A percentile compares a stretch with the other conserved stretches of the same genome.
phyloP scores from a whole-genome alignment of 257 asterid genomes.

The Penstemon davidsonii region DNA sequence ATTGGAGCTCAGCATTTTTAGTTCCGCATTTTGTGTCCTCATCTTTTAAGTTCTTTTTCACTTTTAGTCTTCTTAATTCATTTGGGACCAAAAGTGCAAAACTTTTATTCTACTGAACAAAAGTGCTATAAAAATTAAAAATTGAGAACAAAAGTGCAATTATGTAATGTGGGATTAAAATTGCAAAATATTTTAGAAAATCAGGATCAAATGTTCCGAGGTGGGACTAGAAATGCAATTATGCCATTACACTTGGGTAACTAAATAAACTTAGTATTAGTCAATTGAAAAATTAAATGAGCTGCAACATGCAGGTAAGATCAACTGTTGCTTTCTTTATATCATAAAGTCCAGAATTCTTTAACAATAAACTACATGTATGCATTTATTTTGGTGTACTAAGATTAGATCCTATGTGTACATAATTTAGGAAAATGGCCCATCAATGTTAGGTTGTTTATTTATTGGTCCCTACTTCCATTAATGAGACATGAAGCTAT shows the following conservation, averaged over 20 bases:
- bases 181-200: background rate
- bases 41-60: too few species aligned
- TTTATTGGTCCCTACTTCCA: constrained; percentile 44
- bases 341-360: constrained; percentile 18
- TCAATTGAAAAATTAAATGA: constrained; percentile 5
- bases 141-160: too few species aligned
- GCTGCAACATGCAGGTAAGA: background rate
- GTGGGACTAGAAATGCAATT: too few species aligned
- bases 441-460: constrained; percentile 34
- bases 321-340: constrained; percentile 1
- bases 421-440: constrained; percentile 33
- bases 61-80: too few species aligned
- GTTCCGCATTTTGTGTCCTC: too few species aligned
- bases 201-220: background rate
- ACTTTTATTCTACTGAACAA: too few species aligned
- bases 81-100: too few species aligned
- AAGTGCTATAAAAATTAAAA: too few species aligned
- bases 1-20: too few species aligned
- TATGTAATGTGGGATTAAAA: background rate
- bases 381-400: constrained; percentile 27
- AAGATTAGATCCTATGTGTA: constrained; percentile 1
- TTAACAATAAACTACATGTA: constrained; percentile 36
- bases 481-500: constrained; percentile 32
- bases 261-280: background rate
- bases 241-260: constrained; percentile 4